Evolutionary conservation across 208 protist species (phyloP).

Genomic region (Porcisia deanei): DNA sequence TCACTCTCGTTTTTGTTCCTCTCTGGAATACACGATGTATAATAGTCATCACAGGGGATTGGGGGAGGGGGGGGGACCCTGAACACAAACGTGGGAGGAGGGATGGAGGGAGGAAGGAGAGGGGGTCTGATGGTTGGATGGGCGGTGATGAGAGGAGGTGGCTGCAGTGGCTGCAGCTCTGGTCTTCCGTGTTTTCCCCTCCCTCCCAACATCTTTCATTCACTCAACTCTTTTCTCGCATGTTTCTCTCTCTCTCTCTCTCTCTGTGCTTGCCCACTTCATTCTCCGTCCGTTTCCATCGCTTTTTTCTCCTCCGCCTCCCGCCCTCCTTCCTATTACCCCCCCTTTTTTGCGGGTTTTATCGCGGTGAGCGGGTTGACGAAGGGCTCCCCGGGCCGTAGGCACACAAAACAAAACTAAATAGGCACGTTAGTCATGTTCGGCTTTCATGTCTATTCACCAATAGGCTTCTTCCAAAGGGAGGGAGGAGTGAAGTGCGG

Average conservation of each 20-base stretch:
- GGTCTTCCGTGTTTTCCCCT: not conserved
- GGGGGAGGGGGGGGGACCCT: not conserved
- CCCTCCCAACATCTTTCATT: no score
- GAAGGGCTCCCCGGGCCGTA: no score
- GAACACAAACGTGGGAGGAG: not conserved
- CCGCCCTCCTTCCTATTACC: not conserved
- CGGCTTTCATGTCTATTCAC: no score
- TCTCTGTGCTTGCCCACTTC: not conserved
- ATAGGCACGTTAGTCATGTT: no score
- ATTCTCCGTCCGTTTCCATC: not conserved
- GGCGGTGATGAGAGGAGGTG: not conserved
- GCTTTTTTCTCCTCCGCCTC: not conserved
- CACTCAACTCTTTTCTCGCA: no score
- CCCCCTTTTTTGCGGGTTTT: no score
- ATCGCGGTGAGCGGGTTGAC: no score
- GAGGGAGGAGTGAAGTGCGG: no score
- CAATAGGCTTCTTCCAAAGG: no score
- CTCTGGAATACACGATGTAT: conserved; percentile 9
- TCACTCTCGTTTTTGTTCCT: not conserved
- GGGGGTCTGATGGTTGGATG: not conserved
- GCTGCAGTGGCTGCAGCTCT: not conserved
- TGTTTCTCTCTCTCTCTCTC: no score
- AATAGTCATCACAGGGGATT: not conserved
- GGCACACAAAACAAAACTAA: no score
- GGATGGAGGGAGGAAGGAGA: no score